A percentile compares a stretch with the other conserved stretches of the same genome.
These are phyloP conservation scores for Sutorius australiensis DNA, from an alignment of 768 basidiomycete species.

Conservation along the genomic window DNA sequence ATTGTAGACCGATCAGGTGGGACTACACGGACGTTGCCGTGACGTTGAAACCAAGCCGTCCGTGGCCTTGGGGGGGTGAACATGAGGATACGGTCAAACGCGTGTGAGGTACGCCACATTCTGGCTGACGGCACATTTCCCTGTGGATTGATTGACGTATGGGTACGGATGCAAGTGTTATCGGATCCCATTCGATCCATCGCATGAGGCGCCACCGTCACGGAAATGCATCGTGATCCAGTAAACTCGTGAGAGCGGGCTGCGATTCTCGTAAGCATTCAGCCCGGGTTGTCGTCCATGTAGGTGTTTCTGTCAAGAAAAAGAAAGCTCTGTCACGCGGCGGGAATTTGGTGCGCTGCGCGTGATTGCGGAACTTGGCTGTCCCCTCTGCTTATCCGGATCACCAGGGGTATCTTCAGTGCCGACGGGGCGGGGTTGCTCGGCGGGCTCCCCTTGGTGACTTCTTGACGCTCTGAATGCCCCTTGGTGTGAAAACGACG, in stretches of 20 bases:
- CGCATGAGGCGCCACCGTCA: slow-evolving; percentile 13
- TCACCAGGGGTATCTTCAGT: slow-evolving; percentile 16
- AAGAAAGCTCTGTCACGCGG: not conserved
- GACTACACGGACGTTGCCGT: slow-evolving; percentile 17
- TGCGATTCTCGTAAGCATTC: slow-evolving; percentile 10
- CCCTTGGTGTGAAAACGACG: slow-evolving; percentile 1
- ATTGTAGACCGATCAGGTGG: slow-evolving; percentile 14
- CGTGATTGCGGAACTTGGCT: slow-evolving; percentile 2
- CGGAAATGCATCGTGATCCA: not conserved
- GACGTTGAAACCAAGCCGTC: slow-evolving; percentile 1
- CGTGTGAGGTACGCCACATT: slow-evolving; percentile 14
- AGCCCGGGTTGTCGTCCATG: slow-evolving; percentile 11
- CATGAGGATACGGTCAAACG: slow-evolving; percentile 1
- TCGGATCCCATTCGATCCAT: slow-evolving; percentile 16
- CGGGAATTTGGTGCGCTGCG: not conserved
- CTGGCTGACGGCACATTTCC: slow-evolving; percentile 3
- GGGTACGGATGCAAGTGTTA: not conserved
- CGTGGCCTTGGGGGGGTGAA: not conserved
- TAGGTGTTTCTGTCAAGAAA: slow-evolving; percentile 5
- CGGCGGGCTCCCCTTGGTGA: slow-evolving; percentile 5
- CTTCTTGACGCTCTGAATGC: slow-evolving; percentile 10
- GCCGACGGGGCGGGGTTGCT: slow-evolving; percentile 11
- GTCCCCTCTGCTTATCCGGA: slow-evolving; percentile 11
- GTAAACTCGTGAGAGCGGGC: not conserved
- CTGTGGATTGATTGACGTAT: not conserved